Percentiles rank a stretch among this genome's conserved stretches.
Conservation (phyloP, 2,329 filamentous ascomycete species). For the Chrysoporthe puriensis region DNA sequence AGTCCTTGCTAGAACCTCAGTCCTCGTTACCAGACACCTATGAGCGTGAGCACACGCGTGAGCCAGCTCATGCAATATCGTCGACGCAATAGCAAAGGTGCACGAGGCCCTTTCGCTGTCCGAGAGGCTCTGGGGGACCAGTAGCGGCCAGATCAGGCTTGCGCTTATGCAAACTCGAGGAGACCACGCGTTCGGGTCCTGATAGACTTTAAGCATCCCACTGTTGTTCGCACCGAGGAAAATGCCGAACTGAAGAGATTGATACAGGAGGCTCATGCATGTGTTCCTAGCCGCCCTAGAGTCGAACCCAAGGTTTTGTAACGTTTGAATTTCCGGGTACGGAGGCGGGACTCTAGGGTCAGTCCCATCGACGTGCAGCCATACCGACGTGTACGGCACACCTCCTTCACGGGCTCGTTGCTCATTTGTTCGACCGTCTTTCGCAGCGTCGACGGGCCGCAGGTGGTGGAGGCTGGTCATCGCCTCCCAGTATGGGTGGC, state of each 20-base stretch:
- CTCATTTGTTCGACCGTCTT: constrained; percentile 1
- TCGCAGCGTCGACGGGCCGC: not conserved
- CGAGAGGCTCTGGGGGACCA: not conserved
- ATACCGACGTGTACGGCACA: not conserved
- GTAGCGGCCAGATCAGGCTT: not conserved
- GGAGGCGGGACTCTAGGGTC: not conserved
- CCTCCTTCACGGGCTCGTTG: not conserved
- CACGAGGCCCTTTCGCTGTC: not conserved
- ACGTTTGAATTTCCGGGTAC: not conserved
- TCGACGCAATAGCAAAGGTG: not conserved
- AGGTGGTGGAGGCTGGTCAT: not conserved
- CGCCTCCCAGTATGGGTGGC: not conserved
- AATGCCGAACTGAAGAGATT: not conserved
- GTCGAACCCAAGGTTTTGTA: not conserved
- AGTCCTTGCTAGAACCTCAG: not conserved
- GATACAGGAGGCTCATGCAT: not conserved
- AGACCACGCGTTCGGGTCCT: not conserved
- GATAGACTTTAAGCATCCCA: not conserved
- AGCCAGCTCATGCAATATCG: constrained; percentile 7
- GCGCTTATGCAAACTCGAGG: not conserved
- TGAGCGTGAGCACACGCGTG: not conserved
- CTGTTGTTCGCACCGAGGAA: not conserved
- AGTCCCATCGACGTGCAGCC: not conserved
- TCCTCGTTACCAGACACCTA: not conserved
- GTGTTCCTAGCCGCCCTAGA: not conserved